Conservation (phyloP, 768 basidiomycete genomes). For the Auriscalpium vulgare region DNA sequence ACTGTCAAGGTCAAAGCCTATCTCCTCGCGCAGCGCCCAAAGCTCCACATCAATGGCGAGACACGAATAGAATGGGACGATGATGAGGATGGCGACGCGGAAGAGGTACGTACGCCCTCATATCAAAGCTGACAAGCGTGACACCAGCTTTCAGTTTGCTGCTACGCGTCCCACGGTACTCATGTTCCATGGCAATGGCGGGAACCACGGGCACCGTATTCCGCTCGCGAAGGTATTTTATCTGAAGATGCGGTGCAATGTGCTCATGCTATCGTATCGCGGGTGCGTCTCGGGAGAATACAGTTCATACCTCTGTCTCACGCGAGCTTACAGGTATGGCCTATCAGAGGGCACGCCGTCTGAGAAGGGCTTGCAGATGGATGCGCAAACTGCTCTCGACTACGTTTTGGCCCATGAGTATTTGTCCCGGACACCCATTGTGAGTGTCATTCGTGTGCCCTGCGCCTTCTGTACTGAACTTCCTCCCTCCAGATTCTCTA, state of each 20-base stretch:
- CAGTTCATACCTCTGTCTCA: too few relatives aligned
- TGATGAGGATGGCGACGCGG: slow-evolving; percentile 37
- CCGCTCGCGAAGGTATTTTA: slow-evolving; percentile 82
- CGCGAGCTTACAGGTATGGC: slow-evolving; percentile 57
- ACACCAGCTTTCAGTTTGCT: slow-evolving; percentile 28
- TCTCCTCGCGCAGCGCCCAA: slow-evolving; percentile 57
- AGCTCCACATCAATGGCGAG: slow-evolving; percentile 26
- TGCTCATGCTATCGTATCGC: slow-evolving; percentile 89
- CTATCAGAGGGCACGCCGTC: slow-evolving; percentile 80
- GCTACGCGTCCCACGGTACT: slow-evolving; percentile 71
- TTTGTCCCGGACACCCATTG: slow-evolving; percentile 60
- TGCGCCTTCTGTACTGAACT: neutral
- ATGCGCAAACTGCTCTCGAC: slow-evolving; percentile 79
- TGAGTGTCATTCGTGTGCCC: slow-evolving; percentile 20
- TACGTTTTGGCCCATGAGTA: slow-evolving; percentile 57
- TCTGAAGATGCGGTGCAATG: slow-evolving; percentile 81
- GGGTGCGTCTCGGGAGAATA: slow-evolving; percentile 43
- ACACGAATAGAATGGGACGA: slow-evolving; percentile 23
- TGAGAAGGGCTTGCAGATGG: slow-evolving; percentile 75
- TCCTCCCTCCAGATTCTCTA: slow-evolving; percentile 51
- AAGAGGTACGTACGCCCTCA: slow-evolving; percentile 39
- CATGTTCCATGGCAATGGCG: slow-evolving; percentile 91
- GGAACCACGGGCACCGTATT: slow-evolving; percentile 84
- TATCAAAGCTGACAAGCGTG: too few relatives aligned
- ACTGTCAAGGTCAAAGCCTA: slow-evolving; percentile 67